These are phyloP conservation scores for Coccinonectria pachysandricola DNA, from an alignment of 2,329 filamentous ascomycete genomes.

Conservation along the genomic window DNA sequence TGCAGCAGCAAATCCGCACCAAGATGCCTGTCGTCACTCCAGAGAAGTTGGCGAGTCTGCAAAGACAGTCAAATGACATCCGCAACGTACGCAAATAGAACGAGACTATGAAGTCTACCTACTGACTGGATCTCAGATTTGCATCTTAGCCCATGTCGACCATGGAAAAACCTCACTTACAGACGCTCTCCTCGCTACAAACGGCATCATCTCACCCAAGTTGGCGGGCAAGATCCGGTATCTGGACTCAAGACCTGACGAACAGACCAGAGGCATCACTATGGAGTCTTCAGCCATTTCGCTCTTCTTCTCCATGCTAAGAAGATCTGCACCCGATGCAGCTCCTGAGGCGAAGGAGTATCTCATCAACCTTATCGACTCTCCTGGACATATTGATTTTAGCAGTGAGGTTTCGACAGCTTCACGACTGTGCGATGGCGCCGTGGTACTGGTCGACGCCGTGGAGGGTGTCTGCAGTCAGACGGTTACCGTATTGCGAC, in stretches of 20 bases:
- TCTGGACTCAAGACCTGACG: constrained; percentile 89
- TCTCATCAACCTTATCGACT: constrained; percentile 94
- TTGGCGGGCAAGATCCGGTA: constrained; percentile 97
- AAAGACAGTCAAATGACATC: constrained; percentile 78
- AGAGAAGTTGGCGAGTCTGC: constrained; percentile 82
- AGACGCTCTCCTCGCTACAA: constrained; percentile 91
- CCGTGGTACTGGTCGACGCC: constrained; percentile 87
- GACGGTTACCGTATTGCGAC: constrained; percentile 89
- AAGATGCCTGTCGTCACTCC: constrained; percentile 86
- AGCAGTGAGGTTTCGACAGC: constrained; percentile 97
- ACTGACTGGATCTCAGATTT: no score
- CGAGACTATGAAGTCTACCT: no score
- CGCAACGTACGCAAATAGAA: constrained; percentile 86
- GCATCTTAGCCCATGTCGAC: constrained; percentile 92
- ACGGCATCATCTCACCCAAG: constrained; percentile 98
- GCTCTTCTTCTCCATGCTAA: constrained; percentile 84
- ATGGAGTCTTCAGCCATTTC: constrained; percentile 99
- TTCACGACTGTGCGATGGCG: constrained; percentile 86
- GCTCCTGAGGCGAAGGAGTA: constrained; percentile 73
- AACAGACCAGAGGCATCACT: constrained; percentile 94
- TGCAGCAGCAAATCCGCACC: constrained; percentile 10
- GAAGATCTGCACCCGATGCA: constrained; percentile 58
- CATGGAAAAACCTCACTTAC: constrained; percentile 98
- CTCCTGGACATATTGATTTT: constrained; percentile 96
- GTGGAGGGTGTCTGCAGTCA: constrained; percentile 98